Evolutionary conservation across 2,329 filamentous ascomycete species (phyloP), one percentile per base, ranked within the genome.

Genomic region (Fusarium veterinarium): DNA sequence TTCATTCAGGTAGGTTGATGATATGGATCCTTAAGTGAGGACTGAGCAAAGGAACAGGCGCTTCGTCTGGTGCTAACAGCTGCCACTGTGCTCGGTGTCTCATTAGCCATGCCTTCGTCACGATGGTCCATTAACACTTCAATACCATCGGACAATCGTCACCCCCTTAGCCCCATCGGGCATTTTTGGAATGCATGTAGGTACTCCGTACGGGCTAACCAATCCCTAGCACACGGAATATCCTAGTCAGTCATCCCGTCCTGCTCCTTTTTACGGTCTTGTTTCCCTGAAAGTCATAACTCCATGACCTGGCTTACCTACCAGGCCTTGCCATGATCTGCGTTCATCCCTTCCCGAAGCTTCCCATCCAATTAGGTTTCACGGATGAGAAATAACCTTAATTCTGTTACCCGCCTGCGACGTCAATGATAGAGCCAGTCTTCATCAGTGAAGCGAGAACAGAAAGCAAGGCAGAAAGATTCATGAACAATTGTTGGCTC

Each of bases 341-440:
- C 71, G 40, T 48, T 71, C 42, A 53, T 60, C 46, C 46, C 51
- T 55, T 58, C 49, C 42, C 38, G 69, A 51, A 14, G 25, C 30
- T 45, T 30, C 38, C 45, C 19, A 17, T 40, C 70, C 70, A 73
- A 69, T 73, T 16, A 73, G 25, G 20, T 17, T 16, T 40, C n/a
- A 23, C n/a, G 17, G 25, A 51, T 68, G 67, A 58, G 33, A 51
- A 68, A 41, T 73, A 73, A 73, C 71, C 71, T 73, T 74, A 73
- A 72, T 58, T 74, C 57, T 42, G 16, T 16, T 56, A 28, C 40
- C 63, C 58, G 45, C 58, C 60, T 23, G 30, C 16, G 45, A 67
- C 57, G 58, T 60, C 67, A 57, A 55, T 49, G 57, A 63, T 42
- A 8, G 28, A 35, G 8, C 30, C 28, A 31, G 6, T 40, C 7